Conservation (phyloP, 2,329 filamentous ascomycete genomes). For the Claviceps pazoutovae region DNA sequence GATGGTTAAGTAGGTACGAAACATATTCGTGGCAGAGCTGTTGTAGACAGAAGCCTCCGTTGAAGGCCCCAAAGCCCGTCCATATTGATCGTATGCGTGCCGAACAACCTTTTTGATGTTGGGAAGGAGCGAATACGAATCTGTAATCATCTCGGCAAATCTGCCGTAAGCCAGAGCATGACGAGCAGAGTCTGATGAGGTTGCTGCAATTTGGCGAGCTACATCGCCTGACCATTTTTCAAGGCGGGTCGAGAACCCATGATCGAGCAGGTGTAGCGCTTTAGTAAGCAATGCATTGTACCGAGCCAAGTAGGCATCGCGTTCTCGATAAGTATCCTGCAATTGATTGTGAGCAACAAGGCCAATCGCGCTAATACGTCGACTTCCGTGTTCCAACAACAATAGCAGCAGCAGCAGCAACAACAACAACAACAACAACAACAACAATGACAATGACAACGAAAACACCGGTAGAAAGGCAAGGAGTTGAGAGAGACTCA, state of each 20-base stretch:
- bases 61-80: conserved; percentile 27
- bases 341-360: not conserved
- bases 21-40: conserved; percentile 39
- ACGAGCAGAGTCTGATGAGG: conserved; percentile 43
- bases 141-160: conserved; percentile 43
- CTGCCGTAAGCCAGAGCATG: conserved; percentile 47
- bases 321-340: conserved; percentile 71
- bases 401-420: not conserved
- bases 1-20: conserved; percentile 37
- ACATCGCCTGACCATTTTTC: conserved; percentile 42
- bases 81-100: conserved; percentile 37
- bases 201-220: conserved; percentile 36
- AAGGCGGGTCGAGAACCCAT: conserved; percentile 38
- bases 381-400: not conserved
- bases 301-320: conserved; percentile 72
- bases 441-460: not conserved
- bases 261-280: conserved; percentile 46
- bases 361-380: not conserved
- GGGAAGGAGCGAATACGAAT: conserved; percentile 40
- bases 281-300: conserved; percentile 70
- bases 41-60: conserved; percentile 38
- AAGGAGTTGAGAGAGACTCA: conserved; percentile 25
- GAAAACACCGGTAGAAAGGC: no score
- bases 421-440: no score
- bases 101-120: conserved; percentile 40